phyloP scores from a whole-genome alignment of 2,329 filamentous ascomycete genomes.

The Pseudogymnoascus sp. region DNA sequence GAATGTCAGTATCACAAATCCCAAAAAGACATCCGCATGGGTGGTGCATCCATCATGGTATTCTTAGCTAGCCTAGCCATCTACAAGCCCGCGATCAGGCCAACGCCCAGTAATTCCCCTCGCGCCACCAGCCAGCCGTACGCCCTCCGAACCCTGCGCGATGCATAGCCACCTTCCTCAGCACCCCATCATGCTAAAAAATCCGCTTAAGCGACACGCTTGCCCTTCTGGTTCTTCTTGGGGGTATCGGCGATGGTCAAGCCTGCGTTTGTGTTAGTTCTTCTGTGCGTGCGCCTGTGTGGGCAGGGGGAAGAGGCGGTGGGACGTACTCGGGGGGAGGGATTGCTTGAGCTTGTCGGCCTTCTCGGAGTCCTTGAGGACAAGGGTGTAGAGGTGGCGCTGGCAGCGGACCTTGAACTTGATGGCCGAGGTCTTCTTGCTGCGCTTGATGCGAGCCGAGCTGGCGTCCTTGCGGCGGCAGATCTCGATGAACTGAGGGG shows the following conservation, averaged over 20 bases:
- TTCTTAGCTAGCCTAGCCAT: constrained; percentile 10
- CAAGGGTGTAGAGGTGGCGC: constrained; percentile 92
- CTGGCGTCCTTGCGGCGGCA: constrained; percentile 98
- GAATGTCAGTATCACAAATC: not conserved
- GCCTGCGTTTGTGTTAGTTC: constrained; percentile 33
- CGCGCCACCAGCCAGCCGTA: constrained; percentile 5
- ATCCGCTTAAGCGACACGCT: constrained; percentile 26
- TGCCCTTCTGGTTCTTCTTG: constrained; percentile 48
- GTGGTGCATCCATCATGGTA: constrained; percentile 10
- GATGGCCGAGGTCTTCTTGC: constrained; percentile 80
- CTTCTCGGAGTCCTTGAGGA: constrained; percentile 98
- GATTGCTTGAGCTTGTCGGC: constrained; percentile 99
- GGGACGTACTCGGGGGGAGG: constrained; percentile 81
- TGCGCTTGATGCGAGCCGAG: constrained; percentile 95
- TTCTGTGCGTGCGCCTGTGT: constrained; percentile 31
- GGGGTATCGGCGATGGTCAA: constrained; percentile 52
- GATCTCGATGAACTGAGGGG: constrained; percentile 92
- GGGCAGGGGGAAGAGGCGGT: constrained; percentile 25
- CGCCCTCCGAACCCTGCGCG: constrained; percentile 2
- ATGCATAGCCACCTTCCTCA: constrained; percentile 6
- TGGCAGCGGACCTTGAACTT: constrained; percentile 99
- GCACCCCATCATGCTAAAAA: constrained; percentile 4
- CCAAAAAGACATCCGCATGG: not conserved
- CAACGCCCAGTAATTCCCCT: constrained; percentile 2
- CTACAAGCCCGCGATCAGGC: constrained; percentile 8